Evolutionary conservation across 441 rosid genomes (phyloP).

Genomic region (Capsella rubella): DNA sequence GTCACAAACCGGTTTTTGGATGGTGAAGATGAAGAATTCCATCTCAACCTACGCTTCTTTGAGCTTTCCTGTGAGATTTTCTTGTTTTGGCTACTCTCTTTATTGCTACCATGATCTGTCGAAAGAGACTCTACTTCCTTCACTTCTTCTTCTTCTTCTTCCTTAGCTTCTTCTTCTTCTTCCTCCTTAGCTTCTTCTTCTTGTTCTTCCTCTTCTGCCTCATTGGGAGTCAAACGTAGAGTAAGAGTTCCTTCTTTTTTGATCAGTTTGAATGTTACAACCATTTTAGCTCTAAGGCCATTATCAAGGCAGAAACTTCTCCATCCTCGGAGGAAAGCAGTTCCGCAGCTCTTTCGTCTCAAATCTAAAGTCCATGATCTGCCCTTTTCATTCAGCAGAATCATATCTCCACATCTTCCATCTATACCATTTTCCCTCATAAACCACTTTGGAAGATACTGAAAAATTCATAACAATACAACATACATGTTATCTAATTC

Average conservation of each 20-base stretch:
- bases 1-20: constrained; percentile 13
- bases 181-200: too few species aligned
- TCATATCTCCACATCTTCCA: too few species aligned
- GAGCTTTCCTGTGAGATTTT: not conserved
- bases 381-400: too few species aligned
- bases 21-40: constrained; percentile 14
- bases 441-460: too few species aligned
- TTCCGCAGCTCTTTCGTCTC: too few species aligned
- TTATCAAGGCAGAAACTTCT: not conserved
- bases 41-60: not conserved
- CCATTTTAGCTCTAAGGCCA: constrained; percentile 27
- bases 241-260: not conserved
- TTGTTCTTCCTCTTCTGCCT: not conserved
- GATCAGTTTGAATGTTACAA: constrained; percentile 32
- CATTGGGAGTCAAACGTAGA: not conserved
- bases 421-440: too few species aligned
- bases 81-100: not conserved
- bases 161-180: not conserved
- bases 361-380: too few species aligned
- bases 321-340: too few species aligned
- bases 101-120: not conserved
- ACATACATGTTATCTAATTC: not conserved
- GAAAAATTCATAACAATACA: not conserved
- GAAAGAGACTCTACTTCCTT: constrained; percentile 11
- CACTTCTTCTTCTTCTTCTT: not conserved